A percentile compares a stretch with the other conserved stretches of the same genome.
Conservation (phyloP, 2,329 filamentous ascomycete species). For the Metarhizium humberi region DNA sequence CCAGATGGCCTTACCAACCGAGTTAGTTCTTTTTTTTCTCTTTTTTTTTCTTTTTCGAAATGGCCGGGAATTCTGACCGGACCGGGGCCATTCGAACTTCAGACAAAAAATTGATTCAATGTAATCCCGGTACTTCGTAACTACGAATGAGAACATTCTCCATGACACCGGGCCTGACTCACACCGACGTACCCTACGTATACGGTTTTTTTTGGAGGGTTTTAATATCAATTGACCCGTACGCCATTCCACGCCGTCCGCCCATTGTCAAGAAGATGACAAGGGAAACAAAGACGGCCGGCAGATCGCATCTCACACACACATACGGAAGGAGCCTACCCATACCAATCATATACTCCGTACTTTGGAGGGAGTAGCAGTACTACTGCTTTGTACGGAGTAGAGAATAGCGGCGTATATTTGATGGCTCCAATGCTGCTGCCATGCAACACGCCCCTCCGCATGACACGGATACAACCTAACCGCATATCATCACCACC, state of each 20-base stretch:
- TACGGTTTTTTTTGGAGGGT: background rate
- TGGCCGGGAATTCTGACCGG: conserved; percentile 1
- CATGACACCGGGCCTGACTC: background rate
- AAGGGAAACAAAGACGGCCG: background rate
- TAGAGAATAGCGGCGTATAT: background rate
- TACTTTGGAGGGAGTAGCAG: no score
- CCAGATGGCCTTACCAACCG: background rate
- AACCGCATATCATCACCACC: background rate
- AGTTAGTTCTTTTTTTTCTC: background rate
- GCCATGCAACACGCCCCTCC: conserved; percentile 2
- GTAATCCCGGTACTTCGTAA: background rate
- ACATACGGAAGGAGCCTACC: background rate
- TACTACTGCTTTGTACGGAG: background rate
- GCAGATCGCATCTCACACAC: background rate
- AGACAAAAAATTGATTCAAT: conserved; percentile 1
- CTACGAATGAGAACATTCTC: background rate
- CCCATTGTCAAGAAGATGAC: background rate
- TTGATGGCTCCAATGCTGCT: conserved; percentile 1
- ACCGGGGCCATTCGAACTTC: background rate
- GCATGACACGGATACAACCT: conserved; percentile 8
- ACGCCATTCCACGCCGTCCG: background rate
- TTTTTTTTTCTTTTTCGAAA: background rate
- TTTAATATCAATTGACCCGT: background rate
- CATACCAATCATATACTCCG: background rate
- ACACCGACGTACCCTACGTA: background rate